Conservation (phyloP, 1,284 basidiomycete species). For the Paramarasmius palmivorus region DNA sequence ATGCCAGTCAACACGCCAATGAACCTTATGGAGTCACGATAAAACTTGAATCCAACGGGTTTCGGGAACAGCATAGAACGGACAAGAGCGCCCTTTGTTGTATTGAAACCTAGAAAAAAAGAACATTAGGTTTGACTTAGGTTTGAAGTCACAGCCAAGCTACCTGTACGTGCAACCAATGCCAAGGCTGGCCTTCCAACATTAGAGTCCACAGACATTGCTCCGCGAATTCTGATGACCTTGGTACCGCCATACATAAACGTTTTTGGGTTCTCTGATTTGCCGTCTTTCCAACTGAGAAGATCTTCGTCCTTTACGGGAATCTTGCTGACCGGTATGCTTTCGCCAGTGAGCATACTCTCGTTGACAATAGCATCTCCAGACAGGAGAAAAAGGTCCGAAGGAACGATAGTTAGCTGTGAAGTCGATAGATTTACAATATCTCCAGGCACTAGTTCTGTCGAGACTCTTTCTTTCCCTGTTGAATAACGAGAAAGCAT, state of each 20-base stretch:
- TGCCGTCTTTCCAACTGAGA: slow-evolving; percentile 65
- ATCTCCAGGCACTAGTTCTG: slow-evolving; percentile 90
- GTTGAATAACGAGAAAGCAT: slow-evolving; percentile 5
- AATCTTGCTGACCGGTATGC: slow-evolving; percentile 88
- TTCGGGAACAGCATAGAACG: slow-evolving; percentile 99
- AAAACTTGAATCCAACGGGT: slow-evolving; percentile 97
- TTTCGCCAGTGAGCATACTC: slow-evolving; percentile 97
- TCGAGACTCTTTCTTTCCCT: slow-evolving; percentile 80
- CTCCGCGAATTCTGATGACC: slow-evolving; percentile 87
- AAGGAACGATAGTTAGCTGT: slow-evolving; percentile 78
- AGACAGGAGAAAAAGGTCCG: slow-evolving; percentile 89
- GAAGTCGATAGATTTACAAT: slow-evolving; percentile 86
- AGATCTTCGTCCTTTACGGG: slow-evolving; percentile 78
- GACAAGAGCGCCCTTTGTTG: slow-evolving; percentile 95
- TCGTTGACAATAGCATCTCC: slow-evolving; percentile 99
- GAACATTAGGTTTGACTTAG: not conserved
- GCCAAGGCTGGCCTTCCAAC: slow-evolving; percentile 74
- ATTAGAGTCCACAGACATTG: slow-evolving; percentile 52
- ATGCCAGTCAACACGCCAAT: slow-evolving; percentile 90
- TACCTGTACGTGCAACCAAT: slow-evolving; percentile 89
- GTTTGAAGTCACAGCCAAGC: slow-evolving; percentile 15
- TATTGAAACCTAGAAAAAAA: slow-evolving; percentile 78
- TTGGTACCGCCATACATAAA: slow-evolving; percentile 94
- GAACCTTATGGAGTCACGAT: slow-evolving; percentile 96
- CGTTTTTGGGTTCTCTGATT: slow-evolving; percentile 80